These are phyloP conservation scores for Platanus orientalis DNA, from an alignment of 164 flowering plant species.

Conservation along the genomic window DNA sequence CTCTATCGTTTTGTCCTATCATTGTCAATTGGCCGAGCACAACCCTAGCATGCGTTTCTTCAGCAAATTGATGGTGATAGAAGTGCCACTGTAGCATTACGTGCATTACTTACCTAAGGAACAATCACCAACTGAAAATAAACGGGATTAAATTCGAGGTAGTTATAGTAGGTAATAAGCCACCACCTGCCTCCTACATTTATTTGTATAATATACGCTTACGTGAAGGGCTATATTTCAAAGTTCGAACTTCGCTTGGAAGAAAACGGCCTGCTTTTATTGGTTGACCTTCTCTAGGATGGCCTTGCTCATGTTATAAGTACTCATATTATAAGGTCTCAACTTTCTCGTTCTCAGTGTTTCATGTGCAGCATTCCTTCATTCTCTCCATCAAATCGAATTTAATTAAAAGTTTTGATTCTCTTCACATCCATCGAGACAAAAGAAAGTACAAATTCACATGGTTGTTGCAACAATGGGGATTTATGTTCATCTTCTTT, in stretches of 20 bases:
- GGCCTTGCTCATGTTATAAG: neutral
- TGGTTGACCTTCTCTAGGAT: conserved; percentile 11
- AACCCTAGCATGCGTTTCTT: too few species aligned
- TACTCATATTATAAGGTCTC: conserved; percentile 3
- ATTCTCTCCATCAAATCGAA: neutral
- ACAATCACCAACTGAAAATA: too few species aligned
- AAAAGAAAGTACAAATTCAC: conserved; percentile 12
- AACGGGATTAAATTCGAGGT: neutral
- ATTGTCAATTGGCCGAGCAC: too few species aligned
- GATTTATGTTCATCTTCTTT: conserved; percentile 1
- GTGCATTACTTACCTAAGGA: too few species aligned
- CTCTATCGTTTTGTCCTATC: too few species aligned
- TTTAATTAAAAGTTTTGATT: neutral
- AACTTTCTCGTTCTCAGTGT: neutral
- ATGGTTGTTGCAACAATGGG: conserved; percentile 14
- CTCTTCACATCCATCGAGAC: conserved; percentile 12
- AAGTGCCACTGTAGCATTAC: too few species aligned
- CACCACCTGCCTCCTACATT: conserved; percentile 2
- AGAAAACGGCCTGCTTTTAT: conserved; percentile 9
- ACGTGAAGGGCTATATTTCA: conserved; percentile 4
- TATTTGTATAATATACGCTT: neutral
- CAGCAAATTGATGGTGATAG: too few species aligned
- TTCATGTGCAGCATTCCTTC: neutral
- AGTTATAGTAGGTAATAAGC: conserved; percentile 8
- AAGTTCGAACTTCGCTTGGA: conserved; percentile 4